These are phyloP conservation scores for Pseudozyma tsukubaensis DNA, from an alignment of 1,284 basidiomycete species.

Conservation along the genomic window DNA sequence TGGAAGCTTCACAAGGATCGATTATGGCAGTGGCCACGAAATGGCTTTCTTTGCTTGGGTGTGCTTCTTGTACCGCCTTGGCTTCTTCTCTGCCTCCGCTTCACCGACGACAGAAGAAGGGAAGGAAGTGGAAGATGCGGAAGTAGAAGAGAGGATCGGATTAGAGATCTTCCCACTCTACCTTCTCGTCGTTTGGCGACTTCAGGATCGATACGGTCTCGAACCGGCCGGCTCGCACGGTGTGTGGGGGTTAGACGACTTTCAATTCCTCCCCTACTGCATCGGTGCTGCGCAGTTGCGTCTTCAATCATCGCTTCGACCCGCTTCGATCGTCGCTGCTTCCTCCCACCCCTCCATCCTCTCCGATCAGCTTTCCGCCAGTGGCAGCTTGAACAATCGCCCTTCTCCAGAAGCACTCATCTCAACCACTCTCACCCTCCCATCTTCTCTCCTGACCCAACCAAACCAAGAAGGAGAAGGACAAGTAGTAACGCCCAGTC, in stretches of 20 bases:
- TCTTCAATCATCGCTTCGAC: slow-evolving; percentile 22
- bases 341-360: slow-evolving; percentile 21
- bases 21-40: slow-evolving; percentile 98
- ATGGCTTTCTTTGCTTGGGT: slow-evolving; percentile 65
- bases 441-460: slow-evolving; percentile 6
- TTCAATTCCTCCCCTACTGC: slow-evolving; percentile 87
- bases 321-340: slow-evolving; percentile 8
- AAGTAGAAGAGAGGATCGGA: slow-evolving; percentile 53
- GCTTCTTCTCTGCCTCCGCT: slow-evolving; percentile 34
- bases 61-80: slow-evolving; percentile 49
- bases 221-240: slow-evolving; percentile 98
- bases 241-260: slow-evolving; percentile 96
- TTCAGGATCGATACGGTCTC: slow-evolving; percentile 89
- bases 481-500: slow-evolving; percentile 42
- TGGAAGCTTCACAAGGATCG: slow-evolving; percentile 89
- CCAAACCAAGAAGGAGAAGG: background rate
- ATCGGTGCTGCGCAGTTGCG: slow-evolving; percentile 91
- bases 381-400: no score
- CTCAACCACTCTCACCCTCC: background rate
- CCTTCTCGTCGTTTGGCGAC: slow-evolving; percentile 81
- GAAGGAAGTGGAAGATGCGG: slow-evolving; percentile 5
- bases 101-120: background rate
- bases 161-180: slow-evolving; percentile 81
- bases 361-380: slow-evolving; percentile 1
- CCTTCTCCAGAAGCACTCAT: slow-evolving; percentile 15